Percentiles rank a stretch among this genome's conserved stretches.
Conservation (phyloP, 1,139 yeast genomes). For the Pichia sp. region DNA sequence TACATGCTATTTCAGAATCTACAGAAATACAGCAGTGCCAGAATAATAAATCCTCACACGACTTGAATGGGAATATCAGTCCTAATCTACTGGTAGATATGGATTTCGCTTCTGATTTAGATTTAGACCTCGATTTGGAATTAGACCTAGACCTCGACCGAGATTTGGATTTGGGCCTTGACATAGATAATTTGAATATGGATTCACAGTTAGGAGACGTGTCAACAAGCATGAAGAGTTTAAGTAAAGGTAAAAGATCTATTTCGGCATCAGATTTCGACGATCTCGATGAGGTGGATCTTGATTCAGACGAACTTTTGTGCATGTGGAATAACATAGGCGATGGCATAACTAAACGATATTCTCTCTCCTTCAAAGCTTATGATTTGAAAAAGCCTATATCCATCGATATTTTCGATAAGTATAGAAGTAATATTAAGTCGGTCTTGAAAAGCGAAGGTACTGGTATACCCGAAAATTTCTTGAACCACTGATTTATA, state of each 20-base stretch:
- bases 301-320: slow-evolving; percentile 2
- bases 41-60: background rate
- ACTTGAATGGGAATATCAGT: background rate
- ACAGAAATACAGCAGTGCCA: slow-evolving; percentile 4
- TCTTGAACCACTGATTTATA: background rate
- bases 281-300: slow-evolving; percentile 2
- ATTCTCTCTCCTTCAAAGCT: slow-evolving; percentile 27
- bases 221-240: background rate
- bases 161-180: background rate
- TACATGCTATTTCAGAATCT: slow-evolving; percentile 6
- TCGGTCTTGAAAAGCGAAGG: slow-evolving; percentile 3
- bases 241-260: background rate
- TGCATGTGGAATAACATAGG: background rate
- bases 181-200: background rate
- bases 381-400: slow-evolving; percentile 19
- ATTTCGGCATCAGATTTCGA: background rate
- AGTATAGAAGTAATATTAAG: slow-evolving; percentile 66
- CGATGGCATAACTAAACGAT: slow-evolving; percentile 19
- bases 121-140: slow-evolving; percentile 7
- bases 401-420: slow-evolving; percentile 29
- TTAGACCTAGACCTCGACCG: slow-evolving; percentile 3
- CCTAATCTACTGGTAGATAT: background rate
- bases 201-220: background rate
- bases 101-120: background rate
- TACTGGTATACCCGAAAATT: slow-evolving; percentile 7